Base-by-base conservation (phyloP, 2,329 filamentous ascomycete genomes). In the Neofusicoccum cordaticola region DNA sequence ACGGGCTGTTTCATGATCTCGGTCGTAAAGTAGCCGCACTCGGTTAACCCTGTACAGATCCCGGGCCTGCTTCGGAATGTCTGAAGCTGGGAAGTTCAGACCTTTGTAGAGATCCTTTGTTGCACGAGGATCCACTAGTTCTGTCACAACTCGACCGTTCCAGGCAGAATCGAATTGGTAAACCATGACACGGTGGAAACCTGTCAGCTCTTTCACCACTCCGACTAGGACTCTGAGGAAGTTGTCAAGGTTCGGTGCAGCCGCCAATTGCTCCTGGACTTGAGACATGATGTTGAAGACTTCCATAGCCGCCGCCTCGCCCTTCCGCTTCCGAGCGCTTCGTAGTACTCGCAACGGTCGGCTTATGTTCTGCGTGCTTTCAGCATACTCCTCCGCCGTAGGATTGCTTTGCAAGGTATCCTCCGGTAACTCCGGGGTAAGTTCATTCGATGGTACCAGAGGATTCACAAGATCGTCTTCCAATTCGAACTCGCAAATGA, bases 231-330 rank as follows among this genome's bases (percentile, higher is more conserved):
- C 88, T 70, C 95, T 94, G 42, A 96, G 80, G 66, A 97, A 92
- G 0, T 76, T 82, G 0, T 92, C 88, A 0, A 96, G 79, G 66
- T 84, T 88, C 0, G 87, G 82, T 1, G 92, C 91, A 31, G 87
- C 85, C 4, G 90, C 86, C 12, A 97, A 81, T 74, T 96, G 93
- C 70, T 96, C 92, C 73, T 96, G 92, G 0, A 97, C 90, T 73
- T 97, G 93, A 1, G 90, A 92, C 86, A 96, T 91, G 68, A 96
- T 93, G 75, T 92, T 93, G 76, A 96, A 96, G 1, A 95, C 90
- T 70, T 96, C 90, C 88, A 95, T 95, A 0, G 90, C 90, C 4
- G 90, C 90, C 51, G 91, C 90, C 71, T 95, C 91, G 5, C 90
- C 91, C 69, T 87, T 86, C 57, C 89, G 83, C 71, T 91, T 91